Evolutionary conservation across 176 grass and related monocot species (phyloP), one percentile per base, ranked within the genome.

Genomic region (Secale cereale): DNA sequence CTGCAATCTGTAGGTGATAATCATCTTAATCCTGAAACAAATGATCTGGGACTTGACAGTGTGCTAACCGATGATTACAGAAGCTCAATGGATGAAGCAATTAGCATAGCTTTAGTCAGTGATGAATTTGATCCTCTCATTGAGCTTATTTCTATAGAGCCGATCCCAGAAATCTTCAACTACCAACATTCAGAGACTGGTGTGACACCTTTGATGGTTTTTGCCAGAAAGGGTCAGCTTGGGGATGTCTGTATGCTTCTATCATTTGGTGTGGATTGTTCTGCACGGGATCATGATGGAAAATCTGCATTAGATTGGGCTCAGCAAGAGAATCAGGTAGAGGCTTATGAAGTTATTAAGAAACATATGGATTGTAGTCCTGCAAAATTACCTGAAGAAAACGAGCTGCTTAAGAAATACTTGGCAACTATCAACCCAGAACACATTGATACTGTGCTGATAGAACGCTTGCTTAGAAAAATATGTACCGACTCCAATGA

Each of bases 201-300:
- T 77, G 72, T 94, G 88, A 95, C 89, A 86, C 89, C 93, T 59
- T 86, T 98, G 84, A 98, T 98, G 93, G 91, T 91, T 85, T 95
- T 98, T 89, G 89, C 96, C 85, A 75, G 78, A 37, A 98, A 94
- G 89, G 96, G 93, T 64, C 92, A 91, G 76, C 66, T 89, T 78
- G 93, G 93, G 60, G 93, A 98, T 87, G 87, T 95, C 8, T 95
- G 91, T 74, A 95, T 92, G 89, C 93, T 98, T 86, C 86, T 98
- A n/a, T 98, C 97, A 81, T 91, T 91, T 84, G 97, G 93, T 85
- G 97, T 85, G 74, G 93, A 98, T 85, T 92, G 85, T 86, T 90
- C 89, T 79, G 46, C 89, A 81, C 87, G 31, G 59, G 97, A 95
- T 83, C 91, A 87, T 59, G 70, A 91, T 67, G 89, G 85, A 80